Percentiles rank a stretch among this genome's conserved stretches.
These are phyloP conservation scores for Middelhovenomyces tepae DNA, from an alignment of 805 yeast species.

Conservation along the genomic window DNA sequence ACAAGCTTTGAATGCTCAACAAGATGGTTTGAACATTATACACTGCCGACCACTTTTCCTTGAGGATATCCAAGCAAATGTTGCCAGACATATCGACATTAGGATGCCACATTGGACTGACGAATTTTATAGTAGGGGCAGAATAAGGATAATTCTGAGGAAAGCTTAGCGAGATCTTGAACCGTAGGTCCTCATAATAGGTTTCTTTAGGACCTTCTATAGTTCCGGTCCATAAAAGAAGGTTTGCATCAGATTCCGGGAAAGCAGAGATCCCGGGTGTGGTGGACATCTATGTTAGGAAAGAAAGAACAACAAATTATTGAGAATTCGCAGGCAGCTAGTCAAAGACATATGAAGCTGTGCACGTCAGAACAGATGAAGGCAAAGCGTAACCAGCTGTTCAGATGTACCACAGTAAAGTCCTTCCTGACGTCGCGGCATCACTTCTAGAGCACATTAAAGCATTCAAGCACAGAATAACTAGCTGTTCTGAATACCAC, in stretches of 20 bases:
- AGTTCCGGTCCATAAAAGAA: conserved; percentile 49
- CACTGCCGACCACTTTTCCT: conserved; percentile 58
- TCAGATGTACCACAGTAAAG: background rate
- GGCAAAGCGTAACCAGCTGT: background rate
- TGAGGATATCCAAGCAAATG: conserved; percentile 54
- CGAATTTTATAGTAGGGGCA: conserved; percentile 49
- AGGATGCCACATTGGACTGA: conserved; percentile 58
- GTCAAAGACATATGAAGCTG: no score
- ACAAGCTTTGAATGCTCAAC: conserved; percentile 47
- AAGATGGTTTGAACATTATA: conserved; percentile 54
- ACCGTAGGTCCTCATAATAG: conserved; percentile 45
- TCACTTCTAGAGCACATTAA: no score
- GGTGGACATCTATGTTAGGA: conserved; percentile 30
- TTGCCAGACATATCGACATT: conserved; percentile 57
- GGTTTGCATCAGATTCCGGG: conserved; percentile 43
- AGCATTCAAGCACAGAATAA: no score
- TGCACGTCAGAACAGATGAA: background rate
- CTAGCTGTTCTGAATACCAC: no score
- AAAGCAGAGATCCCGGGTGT: conserved; percentile 48
- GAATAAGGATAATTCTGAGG: conserved; percentile 49
- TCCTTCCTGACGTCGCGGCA: background rate
- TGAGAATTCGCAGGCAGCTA: no score
- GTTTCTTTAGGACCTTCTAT: conserved; percentile 52
- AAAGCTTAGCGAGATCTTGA: conserved; percentile 42
- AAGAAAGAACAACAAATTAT: no score